phyloP scores from a whole-genome alignment of 345 rosid species.

The Eucalyptus sp. region DNA sequence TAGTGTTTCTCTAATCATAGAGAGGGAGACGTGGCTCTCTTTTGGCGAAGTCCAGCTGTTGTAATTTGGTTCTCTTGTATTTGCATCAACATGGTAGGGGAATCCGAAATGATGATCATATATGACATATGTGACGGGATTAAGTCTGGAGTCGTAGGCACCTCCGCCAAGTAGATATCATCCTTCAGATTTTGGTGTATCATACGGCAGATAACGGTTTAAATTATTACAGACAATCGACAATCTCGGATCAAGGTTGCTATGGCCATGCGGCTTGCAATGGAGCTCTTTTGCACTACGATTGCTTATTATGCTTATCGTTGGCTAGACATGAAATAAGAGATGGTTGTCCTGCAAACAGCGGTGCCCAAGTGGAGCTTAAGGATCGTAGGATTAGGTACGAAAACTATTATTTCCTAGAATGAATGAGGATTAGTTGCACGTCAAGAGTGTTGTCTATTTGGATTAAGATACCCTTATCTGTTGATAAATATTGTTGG shows the following conservation, averaged over 20 bases:
- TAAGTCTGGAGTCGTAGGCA: neutral
- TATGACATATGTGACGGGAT: neutral
- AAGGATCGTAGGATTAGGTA: neutral
- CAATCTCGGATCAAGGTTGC: neutral
- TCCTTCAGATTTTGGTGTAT: neutral
- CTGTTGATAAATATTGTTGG: neutral
- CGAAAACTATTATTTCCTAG: neutral
- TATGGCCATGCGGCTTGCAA: neutral
- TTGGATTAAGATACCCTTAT: neutral
- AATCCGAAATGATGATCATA: neutral
- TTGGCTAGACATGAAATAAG: neutral
- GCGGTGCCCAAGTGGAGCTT: neutral
- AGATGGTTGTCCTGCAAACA: neutral
- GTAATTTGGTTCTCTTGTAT: neutral
- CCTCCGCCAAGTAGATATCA: rapidly evolving
- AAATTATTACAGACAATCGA: neutral
- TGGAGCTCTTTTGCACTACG: neutral
- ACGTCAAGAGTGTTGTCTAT: neutral
- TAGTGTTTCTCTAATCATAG: neutral
- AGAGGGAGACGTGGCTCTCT: neutral
- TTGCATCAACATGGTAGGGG: neutral
- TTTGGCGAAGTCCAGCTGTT: neutral
- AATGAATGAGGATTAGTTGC: neutral
- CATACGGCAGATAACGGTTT: neutral
- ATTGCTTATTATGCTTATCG: neutral